Evolutionary conservation across 2,329 filamentous ascomycete species (phyloP), one percentile per base, ranked within the genome.

Genomic region (Lasiodiplodia sp.): DNA sequence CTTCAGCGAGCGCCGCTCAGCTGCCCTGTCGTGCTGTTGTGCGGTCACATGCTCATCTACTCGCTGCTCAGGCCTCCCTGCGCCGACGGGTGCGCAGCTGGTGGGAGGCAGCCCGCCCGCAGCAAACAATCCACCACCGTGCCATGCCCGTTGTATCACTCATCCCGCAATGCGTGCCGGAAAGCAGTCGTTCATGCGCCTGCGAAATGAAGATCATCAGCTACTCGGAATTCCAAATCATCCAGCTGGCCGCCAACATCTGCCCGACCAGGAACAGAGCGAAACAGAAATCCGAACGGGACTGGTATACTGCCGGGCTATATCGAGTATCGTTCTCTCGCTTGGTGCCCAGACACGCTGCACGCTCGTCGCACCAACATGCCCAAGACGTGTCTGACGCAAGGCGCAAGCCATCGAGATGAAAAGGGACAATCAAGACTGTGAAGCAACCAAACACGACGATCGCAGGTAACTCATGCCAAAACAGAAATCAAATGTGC

Each of bases 1-100:
- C 23, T 18, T 51, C 44, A 5, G 44, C 25, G 44, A 18, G 40
- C 58, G 40, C 40, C 40, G 57, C 57, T 62, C 57, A 62, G 57
- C 58, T 63, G 60, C 47, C 60, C 44, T 31, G 60, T 64, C 60
- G 60, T 53, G 60, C 60, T 25, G 44, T 52, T 47, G 12, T n/a
- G 28, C 18, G 31, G 47, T 64, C 60, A 64, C 60, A 64, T 64
- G 60, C 47, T 25, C 16, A 52, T 64, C 40, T 38, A 64, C 51
- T 38, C 60, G 60, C 60, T 63, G 58, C 40, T 51, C 44, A 63
- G 58, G 58, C 58, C 58, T 63, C 58, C 58, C 37, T 60, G 56
- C 56, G 56, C 38, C 11, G 38, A n/a, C 31, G 57, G 25, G 16
- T 16, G 40, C 57, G 57, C 57, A 62, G 23, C 44, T 52, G 60